phyloP scores from a whole-genome alignment of 306 rosid genomes.

The Inga leiocalycina region DNA sequence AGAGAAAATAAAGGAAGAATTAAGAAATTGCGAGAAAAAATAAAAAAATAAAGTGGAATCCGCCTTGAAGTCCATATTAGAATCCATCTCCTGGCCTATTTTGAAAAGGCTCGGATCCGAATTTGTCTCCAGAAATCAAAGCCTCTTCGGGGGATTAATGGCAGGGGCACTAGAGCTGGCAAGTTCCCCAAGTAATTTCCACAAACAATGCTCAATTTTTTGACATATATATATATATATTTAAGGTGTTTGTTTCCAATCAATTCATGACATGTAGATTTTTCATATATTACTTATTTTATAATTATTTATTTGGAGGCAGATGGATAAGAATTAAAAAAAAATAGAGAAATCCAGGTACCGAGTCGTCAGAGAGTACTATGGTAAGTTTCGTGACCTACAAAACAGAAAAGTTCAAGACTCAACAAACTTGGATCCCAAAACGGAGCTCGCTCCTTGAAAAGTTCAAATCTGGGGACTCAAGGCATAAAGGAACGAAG shows the following conservation, averaged over 20 bases:
- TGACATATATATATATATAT: no score
- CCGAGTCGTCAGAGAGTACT: slow-evolving; percentile 39
- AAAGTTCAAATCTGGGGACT: slow-evolving; percentile 51
- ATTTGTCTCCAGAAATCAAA: neutral
- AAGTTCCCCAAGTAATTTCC: no score
- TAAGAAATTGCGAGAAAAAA: no score
- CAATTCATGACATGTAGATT: no score
- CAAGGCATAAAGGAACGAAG: slow-evolving; percentile 1
- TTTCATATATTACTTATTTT: no score
- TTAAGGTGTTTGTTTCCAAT: no score
- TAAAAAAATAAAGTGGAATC: no score
- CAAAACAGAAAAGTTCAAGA: slow-evolving; percentile 14
- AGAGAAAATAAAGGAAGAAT: no score
- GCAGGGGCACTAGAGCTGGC: no score
- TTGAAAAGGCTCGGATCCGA: neutral
- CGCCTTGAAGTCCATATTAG: no score
- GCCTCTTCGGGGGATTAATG: neutral
- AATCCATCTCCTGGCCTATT: neutral
- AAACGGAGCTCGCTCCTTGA: slow-evolving; percentile 46
- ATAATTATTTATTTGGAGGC: no score
- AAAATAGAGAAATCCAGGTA: neutral
- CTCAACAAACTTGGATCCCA: slow-evolving; percentile 43
- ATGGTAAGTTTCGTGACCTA: slow-evolving; percentile 9
- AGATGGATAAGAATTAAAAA: neutral
- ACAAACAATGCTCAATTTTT: no score